Evolutionary conservation across 23 red algal species (phyloP), one percentile per base, ranked within the genome.

Genomic region (Chondrus crispus): DNA sequence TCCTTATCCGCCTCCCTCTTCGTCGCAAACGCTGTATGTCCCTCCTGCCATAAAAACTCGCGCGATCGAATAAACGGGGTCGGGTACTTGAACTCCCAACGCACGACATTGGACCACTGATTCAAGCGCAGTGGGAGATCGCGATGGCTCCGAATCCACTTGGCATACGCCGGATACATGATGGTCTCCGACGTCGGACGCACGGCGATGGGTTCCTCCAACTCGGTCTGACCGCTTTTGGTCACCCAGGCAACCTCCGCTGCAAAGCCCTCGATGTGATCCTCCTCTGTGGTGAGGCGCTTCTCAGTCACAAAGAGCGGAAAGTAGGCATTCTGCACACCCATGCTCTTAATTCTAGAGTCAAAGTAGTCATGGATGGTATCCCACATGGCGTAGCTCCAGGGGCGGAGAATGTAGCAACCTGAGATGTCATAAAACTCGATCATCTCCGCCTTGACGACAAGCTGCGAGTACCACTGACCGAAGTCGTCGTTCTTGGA

Each of bases 31-130:
- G 97, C 97, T 35, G 94, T 99, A 83, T 99, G 97, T 39, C 97
- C 97, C 53, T 99, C 97, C 88, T 99, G 97, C 97, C 97, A 99
- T 36, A 99, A 84, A 87, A 99, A 99, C 74, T 99, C 97, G 53
- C 97, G 92, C 6, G 97, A 99, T 22, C 97, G 97, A 76, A 99
- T 92, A 62, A 99, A 99, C 35, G 97, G 97, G 36, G 97, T 99
- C 13, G 94, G 95, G 81, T 96, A 95, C 83, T 96, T 99, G 29
- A 98, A 95, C 62, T 99, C 97, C 97, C 97, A 99, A 33, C 97
- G 93, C 47, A 99, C 97, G 30, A 99, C 97, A 73, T 99, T 99
- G 69, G 88, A 93, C 97, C 97, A 99, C 57, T 99, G 97, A 84
- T 99, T 99, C 41, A 99, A 80, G 54, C 95, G 95, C 30, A 99